Percentiles rank a stretch among this genome's conserved stretches.
Evolutionary conservation across 768 basidiomycete species (phyloP).

Genomic region (Tricholoma hemisulphureum): DNA sequence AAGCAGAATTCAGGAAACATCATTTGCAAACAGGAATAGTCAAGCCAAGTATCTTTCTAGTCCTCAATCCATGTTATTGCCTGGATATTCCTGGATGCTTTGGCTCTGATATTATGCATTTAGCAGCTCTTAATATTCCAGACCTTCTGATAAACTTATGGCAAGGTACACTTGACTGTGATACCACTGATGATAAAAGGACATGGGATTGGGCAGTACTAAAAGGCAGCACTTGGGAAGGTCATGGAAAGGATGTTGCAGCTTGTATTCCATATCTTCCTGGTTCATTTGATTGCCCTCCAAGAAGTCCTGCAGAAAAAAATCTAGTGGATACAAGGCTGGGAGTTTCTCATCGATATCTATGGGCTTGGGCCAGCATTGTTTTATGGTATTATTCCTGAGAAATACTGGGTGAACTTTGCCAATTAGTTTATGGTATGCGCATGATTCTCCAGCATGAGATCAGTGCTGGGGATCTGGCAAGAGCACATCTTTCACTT

Average conservation of each 20-base stretch:
- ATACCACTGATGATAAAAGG: not conserved
- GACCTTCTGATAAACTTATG: constrained; percentile 5
- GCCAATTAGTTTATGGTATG: constrained; percentile 25
- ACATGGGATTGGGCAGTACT: not conserved
- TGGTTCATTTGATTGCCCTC: too few species aligned
- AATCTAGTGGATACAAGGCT: constrained; percentile 23
- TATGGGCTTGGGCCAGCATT: constrained; percentile 20
- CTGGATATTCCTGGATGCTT: not conserved
- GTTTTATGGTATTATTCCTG: constrained; percentile 12
- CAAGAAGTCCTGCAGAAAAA: too few species aligned
- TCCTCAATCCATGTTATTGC: not conserved
- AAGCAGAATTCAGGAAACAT: not conserved
- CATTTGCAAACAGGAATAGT: not conserved
- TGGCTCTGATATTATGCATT: not conserved
- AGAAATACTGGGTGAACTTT: constrained; percentile 20
- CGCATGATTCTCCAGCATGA: constrained; percentile 22
- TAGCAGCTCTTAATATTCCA: not conserved
- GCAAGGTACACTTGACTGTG: not conserved
- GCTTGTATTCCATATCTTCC: too few species aligned
- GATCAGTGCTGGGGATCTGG: constrained; percentile 16
- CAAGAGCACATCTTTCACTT: constrained; percentile 21
- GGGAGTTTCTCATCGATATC: constrained; percentile 16
- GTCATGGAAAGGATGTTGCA: not conserved
- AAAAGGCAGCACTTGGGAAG: not conserved
- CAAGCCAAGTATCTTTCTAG: not conserved